phyloP scores from a whole-genome alignment of 1,284 basidiomycete species.

The Sphaerobolus stellatus region DNA sequence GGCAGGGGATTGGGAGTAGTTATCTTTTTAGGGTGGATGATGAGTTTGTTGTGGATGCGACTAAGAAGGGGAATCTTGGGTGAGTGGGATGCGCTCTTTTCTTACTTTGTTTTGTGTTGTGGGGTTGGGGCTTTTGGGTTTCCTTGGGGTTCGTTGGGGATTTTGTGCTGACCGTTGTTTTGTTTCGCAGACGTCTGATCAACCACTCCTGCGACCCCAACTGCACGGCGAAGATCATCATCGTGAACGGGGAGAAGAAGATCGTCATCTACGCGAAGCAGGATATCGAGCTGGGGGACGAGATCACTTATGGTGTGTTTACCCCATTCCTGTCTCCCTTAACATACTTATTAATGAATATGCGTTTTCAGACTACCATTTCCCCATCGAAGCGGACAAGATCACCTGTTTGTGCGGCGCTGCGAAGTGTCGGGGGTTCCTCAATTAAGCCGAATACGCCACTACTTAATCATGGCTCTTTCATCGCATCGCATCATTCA shows the following conservation, averaged over 20 bases:
- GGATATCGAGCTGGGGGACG: conserved; percentile 90
- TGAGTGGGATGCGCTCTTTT: conserved; percentile 42
- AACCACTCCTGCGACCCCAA: conserved; percentile 98
- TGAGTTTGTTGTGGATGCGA: conserved; percentile 94
- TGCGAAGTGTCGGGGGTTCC: conserved; percentile 83
- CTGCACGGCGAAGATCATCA: conserved; percentile 98
- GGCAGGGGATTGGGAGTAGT: conserved; percentile 92
- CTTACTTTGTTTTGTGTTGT: conserved; percentile 18
- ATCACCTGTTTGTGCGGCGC: conserved; percentile 89
- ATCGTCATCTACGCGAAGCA: conserved; percentile 99
- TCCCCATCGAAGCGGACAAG: conserved; percentile 90
- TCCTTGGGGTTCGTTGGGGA: no score
- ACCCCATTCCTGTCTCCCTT: conserved; percentile 4
- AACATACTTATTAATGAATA: conserved; percentile 7
- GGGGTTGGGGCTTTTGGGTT: conserved; percentile 16
- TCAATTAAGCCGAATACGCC: conserved; percentile 77
- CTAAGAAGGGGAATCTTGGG: conserved; percentile 98
- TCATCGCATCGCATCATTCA: no score
- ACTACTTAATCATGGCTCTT: no score
- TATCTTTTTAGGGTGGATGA: conserved; percentile 94
- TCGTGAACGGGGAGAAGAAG: conserved; percentile 97
- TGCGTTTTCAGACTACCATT: conserved; percentile 74
- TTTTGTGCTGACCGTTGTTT: no score
- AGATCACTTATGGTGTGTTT: conserved; percentile 84
- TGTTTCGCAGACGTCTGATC: conserved; percentile 72